Conservation (phyloP, 2,329 filamentous ascomycete genomes). For the Ceratocystis colombiana region DNA sequence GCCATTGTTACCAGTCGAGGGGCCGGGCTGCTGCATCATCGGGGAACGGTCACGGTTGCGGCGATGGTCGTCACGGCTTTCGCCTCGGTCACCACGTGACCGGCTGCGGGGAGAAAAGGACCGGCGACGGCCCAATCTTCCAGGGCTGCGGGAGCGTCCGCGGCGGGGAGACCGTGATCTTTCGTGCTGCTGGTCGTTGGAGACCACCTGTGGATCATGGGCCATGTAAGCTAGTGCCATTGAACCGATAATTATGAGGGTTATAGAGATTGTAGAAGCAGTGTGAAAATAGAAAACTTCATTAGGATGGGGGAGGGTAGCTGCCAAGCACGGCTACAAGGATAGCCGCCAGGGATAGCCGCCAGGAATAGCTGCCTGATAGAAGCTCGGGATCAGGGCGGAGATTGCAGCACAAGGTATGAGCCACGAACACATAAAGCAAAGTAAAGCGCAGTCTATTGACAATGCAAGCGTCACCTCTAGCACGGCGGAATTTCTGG, state of each 20-base stretch:
- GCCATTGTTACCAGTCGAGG: slow-evolving; percentile 57
- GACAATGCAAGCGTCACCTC: not conserved
- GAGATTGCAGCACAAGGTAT: not conserved
- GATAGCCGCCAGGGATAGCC: too few relatives aligned
- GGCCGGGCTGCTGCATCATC: slow-evolving; percentile 53
- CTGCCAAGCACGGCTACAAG: too few relatives aligned
- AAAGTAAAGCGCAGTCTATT: not conserved
- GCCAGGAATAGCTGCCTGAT: not conserved
- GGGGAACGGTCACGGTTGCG: slow-evolving; percentile 68
- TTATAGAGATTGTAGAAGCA: not conserved
- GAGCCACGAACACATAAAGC: not conserved
- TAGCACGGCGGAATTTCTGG: not conserved
- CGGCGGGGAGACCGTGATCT: slow-evolving; percentile 69
- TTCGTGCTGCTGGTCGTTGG: slow-evolving; percentile 56
- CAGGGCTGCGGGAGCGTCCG: slow-evolving; percentile 74
- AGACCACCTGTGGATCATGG: slow-evolving; percentile 16
- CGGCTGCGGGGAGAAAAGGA: slow-evolving; percentile 72
- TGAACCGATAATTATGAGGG: not conserved
- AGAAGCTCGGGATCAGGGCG: too few relatives aligned
- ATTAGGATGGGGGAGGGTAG: not conserved
- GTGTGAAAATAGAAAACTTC: not conserved
- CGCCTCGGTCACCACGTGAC: slow-evolving; percentile 47
- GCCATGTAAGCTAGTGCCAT: slow-evolving; percentile 3
- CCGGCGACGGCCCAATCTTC: slow-evolving; percentile 56
- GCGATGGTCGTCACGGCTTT: slow-evolving; percentile 65